A percentile compares a stretch with the other conserved stretches of the same genome.
These are phyloP conservation scores for Alternaria brassicicola DNA, from an alignment of 2,329 filamentous ascomycete species.

Conservation along the genomic window DNA sequence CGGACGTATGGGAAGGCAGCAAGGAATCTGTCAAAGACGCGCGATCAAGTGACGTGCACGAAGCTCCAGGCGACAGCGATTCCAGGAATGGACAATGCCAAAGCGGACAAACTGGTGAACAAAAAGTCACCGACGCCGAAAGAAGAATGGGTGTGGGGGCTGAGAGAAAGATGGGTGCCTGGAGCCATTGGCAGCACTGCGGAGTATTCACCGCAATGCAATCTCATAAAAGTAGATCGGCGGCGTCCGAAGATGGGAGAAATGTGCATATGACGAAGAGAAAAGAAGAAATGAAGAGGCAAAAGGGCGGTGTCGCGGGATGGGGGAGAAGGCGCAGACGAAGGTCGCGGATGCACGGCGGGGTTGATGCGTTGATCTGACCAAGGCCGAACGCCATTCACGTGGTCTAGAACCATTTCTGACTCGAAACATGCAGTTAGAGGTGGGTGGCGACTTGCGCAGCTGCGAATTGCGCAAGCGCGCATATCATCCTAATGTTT, in stretches of 20 bases:
- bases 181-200: constrained; percentile 8
- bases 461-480: constrained; percentile 18
- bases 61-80: constrained; percentile 27
- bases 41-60: constrained; percentile 22
- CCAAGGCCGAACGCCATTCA: constrained; percentile 15
- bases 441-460: not conserved
- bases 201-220: constrained; percentile 1
- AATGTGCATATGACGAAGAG: not conserved
- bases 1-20: constrained; percentile 23
- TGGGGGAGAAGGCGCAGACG: constrained; percentile 15
- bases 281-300: constrained; percentile 9
- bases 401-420: not conserved
- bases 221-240: not conserved
- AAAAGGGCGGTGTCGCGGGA: constrained; percentile 15
- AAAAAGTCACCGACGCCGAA: constrained; percentile 34
- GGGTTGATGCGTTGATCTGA: constrained; percentile 5
- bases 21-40: constrained; percentile 19
- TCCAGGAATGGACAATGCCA: constrained; percentile 14
- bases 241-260: constrained; percentile 1
- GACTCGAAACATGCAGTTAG: not conserved
- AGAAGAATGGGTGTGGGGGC: constrained; percentile 31
- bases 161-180: constrained; percentile 18
- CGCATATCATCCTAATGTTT: constrained; percentile 11
- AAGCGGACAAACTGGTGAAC: constrained; percentile 19
- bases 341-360: constrained; percentile 12